Evolutionary conservation across 352 stramenopile genomes (phyloP).

Genomic region (Globisporangium nunn): DNA sequence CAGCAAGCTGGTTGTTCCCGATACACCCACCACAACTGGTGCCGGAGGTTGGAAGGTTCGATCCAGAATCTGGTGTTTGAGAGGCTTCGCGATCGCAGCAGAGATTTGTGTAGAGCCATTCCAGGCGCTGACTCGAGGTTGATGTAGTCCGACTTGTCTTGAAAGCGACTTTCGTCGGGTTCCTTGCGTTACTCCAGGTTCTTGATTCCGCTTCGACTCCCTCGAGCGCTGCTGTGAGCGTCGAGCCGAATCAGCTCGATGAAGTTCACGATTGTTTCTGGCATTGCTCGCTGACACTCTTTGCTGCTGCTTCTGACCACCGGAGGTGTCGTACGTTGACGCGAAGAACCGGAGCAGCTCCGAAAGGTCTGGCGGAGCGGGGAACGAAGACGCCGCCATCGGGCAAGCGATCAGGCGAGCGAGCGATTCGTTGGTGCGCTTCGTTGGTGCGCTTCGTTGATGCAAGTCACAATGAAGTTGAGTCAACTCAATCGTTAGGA

Average conservation of each 20-base stretch:
- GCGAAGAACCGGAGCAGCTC: constrained; percentile 43
- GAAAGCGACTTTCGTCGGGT: constrained; percentile 6
- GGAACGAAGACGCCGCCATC: constrained; percentile 18
- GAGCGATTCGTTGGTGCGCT: neutral
- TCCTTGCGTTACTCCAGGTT: neutral
- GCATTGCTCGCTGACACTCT: neutral
- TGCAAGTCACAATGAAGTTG: too few species aligned
- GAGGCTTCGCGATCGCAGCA: constrained; percentile 18
- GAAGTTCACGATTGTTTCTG: neutral
- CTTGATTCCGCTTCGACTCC: neutral
- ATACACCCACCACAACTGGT: constrained; percentile 24
- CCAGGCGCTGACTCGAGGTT: constrained; percentile 19
- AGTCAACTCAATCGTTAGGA: too few species aligned
- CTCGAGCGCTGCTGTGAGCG: neutral
- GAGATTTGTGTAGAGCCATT: constrained; percentile 50
- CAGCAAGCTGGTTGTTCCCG: constrained; percentile 27
- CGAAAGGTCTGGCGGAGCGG: constrained; percentile 32
- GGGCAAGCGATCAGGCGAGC: neutral
- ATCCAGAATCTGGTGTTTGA: constrained; percentile 55
- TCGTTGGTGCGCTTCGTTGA: too few species aligned
- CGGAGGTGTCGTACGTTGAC: neutral
- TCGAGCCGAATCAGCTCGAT: neutral
- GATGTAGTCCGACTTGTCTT: neutral
- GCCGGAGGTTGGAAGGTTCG: constrained; percentile 44
- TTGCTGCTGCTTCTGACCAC: neutral